phyloP scores from a whole-genome alignment of 2,329 filamentous ascomycete species.

The Neocatenulostroma microsporum region DNA sequence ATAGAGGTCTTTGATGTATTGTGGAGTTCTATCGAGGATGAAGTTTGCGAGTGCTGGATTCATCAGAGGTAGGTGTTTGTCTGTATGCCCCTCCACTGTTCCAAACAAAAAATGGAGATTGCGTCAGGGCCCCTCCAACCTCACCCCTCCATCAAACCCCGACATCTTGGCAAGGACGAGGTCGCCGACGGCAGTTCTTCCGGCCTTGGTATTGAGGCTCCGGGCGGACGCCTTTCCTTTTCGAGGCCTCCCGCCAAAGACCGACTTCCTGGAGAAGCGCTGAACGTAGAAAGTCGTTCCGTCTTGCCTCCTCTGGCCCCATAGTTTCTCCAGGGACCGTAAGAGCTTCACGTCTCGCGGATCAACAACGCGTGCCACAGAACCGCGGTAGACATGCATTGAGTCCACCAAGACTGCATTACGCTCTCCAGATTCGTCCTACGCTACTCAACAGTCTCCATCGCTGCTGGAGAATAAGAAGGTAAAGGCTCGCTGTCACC shows the following conservation, averaged over 20 bases:
- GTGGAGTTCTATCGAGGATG: constrained; percentile 23
- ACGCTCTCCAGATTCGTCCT: constrained; percentile 5
- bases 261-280: background rate
- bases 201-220: too few relatives aligned
- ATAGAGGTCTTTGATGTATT: constrained; percentile 21
- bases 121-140: too few relatives aligned
- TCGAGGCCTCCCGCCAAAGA: too few relatives aligned
- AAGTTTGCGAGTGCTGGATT: constrained; percentile 26
- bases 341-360: background rate
- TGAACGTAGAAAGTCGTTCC: background rate
- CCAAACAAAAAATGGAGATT: too few relatives aligned
- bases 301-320: background rate
- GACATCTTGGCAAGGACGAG: too few relatives aligned
- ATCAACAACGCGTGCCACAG: constrained; percentile 1
- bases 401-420: constrained; percentile 2
- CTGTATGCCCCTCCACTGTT: too few relatives aligned
- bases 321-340: background rate
- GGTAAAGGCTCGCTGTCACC: too few relatives aligned
- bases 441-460: background rate
- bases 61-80: constrained; percentile 12
- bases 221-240: too few relatives aligned
- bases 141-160: too few relatives aligned
- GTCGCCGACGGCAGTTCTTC: too few relatives aligned
- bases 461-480: background rate
- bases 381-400: constrained; percentile 8